Base-by-base conservation (phyloP, 768 basidiomycete genomes). In the Mycena vulgaris region DNA sequence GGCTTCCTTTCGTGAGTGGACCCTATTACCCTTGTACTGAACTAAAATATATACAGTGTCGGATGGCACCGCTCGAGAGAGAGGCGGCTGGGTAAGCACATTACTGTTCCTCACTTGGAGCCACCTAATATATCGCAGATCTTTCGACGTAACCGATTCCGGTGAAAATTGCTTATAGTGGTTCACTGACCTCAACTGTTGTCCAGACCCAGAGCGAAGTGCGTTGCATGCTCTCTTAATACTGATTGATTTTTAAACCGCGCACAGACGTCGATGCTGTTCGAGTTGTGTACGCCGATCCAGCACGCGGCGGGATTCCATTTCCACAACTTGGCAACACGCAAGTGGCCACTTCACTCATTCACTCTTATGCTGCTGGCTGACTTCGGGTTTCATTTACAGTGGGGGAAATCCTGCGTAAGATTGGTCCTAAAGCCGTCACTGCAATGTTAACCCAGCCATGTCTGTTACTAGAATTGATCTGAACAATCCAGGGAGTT, bases 301-400 rank as follows among this genome's bases (percentile, higher is more conserved):
- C 53, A n/a, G 53, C 31, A 55, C 53, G 53, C 19, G 14, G 53
- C 33, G 53, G 53, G 21, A 55, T 55, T 35, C 53, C 53, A 10
- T 55, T 55, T 28, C 53, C 53, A 5, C 53, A 55, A 55, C 19
- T 35, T 35, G 53, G 53, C 31, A 55, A 55, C 23, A 55, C 53
- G 53, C 35, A 55, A 37, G 35, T 37, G 8, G 35, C 14, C 14
- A 37, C 14, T 6, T 37, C 35, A 37, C 14, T 37, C n/a, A n/a
- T n/a, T n/a, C n/a, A n/a, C n/a, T n/a, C n/a, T 37, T 37, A 7
- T 37, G 35, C 14, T 37, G 35, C n/a, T n/a, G n/a, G n/a, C n/a
- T n/a, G 14, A 37, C 35, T 6, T 37, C 35, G 35, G 35, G n/a
- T n/a, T 37, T 37, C 35, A 37, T 37, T 37, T 37, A 7, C 35